Base-by-base conservation (phyloP, 192 early-diverging fungal genomes). In the Mortierella claussenii region DNA sequence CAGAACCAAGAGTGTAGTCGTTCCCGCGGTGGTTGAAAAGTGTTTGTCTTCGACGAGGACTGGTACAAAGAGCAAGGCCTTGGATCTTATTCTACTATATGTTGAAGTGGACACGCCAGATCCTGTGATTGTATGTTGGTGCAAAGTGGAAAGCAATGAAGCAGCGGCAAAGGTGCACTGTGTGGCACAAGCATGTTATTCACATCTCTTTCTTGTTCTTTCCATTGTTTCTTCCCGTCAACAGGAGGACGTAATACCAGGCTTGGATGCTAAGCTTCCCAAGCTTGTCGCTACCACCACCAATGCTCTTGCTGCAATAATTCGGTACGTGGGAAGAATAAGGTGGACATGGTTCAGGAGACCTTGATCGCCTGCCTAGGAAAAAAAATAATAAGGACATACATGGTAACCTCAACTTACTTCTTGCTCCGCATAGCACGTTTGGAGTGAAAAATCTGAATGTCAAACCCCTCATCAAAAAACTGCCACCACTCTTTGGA, bases 31-130 rank as follows among this genome's bases (percentile, higher is more conserved):
- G 32, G 91, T 97, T 40, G 91, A 95, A 33, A 99, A 99, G 65
- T 89, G 94, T 54, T 74, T 99, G 2, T 88, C 92, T 10, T 89
- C 94, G 1, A 89, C 92, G 21, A 88, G 95, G 46, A 83, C 94
- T 0, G 89, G 89, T 17, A 96, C 94, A 28, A 93, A 93, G 51
- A 74, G 85, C 45, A 89, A 88, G 61, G 89, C 91, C 18, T 58
- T 90, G 33, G 96, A 98, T 37, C 78, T 96, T 15, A 80, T 97
- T 51, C 76, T 98, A 36, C 68, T 95, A 81, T 93, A 92, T 68
- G 89, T 93, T 43, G 98, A 99, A 80, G 89, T 94, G 4, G 97
- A 98, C 60, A 81, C 71, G 21, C 89, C 90, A 10, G 93, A 93
- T 28, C 90, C 92, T 5, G 92, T 98, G 17, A 86, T 99, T 54